These are phyloP conservation scores for Dichotomocladium elegans DNA, from an alignment of 371 early-diverging fungal species.

Conservation along the genomic window DNA sequence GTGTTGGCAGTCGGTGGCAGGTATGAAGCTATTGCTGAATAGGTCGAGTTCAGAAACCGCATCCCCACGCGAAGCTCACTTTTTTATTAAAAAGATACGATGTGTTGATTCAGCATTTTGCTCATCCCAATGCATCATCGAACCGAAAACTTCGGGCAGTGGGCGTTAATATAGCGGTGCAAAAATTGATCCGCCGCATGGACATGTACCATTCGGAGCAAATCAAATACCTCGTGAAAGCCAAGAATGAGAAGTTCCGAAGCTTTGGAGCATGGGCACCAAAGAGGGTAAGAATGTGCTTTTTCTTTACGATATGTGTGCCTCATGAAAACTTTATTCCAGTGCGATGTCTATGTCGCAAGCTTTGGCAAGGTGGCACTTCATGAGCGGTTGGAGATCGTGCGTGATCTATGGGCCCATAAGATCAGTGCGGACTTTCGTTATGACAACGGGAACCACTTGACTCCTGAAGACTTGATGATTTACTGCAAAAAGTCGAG, in stretches of 20 bases:
- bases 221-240: conserved; percentile 44
- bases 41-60: neutral
- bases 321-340: no score
- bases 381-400: conserved; percentile 68
- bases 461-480: conserved; percentile 64
- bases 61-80: no score
- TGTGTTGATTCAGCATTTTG: conserved; percentile 42
- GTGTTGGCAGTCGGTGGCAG: conserved; percentile 82
- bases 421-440: conserved; percentile 74
- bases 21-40: no score
- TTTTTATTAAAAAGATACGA: conserved; percentile 77
- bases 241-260: conserved; percentile 55
- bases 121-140: conserved; percentile 34
- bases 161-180: conserved; percentile 79
- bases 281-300: conserved; percentile 28
- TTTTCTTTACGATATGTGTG: neutral
- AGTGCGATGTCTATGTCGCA: conserved; percentile 78
- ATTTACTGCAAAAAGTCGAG: conserved; percentile 64
- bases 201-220: conserved; percentile 66
- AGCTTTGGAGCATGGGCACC: conserved; percentile 65
- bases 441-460: conserved; percentile 62
- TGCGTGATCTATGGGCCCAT: conserved; percentile 70
- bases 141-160: conserved; percentile 64
- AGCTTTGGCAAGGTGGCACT: conserved; percentile 72
- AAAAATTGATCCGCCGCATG: conserved; percentile 66